Evolutionary conservation across 306 rosid species (phyloP), one percentile per base, ranked within the genome.

Genomic region (Quercus suber): DNA sequence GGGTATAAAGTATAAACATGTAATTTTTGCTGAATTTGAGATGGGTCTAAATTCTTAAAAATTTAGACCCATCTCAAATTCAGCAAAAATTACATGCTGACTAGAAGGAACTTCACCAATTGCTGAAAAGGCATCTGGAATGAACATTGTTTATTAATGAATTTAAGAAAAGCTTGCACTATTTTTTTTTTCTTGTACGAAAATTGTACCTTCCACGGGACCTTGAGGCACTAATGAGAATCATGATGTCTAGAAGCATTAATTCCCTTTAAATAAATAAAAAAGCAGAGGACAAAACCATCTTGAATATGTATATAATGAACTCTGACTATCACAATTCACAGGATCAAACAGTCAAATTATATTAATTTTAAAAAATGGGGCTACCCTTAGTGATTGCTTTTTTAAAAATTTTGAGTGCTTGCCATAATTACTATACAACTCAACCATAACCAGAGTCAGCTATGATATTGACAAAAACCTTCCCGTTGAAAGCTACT

Each of bases 191-290:
- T 52, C 68, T 55, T 55, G 89, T 87, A 83, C 86, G 84, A 69
- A 74, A 79, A 43, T 9, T 79, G 90, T 87, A 87, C 90, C 58
- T 59, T 52, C 70, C n/a, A 69, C 8, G 25, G 23, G 21, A 71
- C 33, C 33, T 60, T 28, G 28, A 55, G 80, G 74, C 58, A 73
- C 73, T 49, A 49, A 12, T 49, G 4, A 49, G 15, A 30, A 6
- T 33, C 27, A 25, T 27, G 13, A 3, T 67, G 71, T 33, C 25
- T 67, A 6, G 6, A 30, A 33, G 10, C 71, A 67, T 67, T 4
- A 41, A 41, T 41, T 13, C 51, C 41, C 41, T 30, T 64, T 64
- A 41, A 41, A 41, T 7, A 41, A 41, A 41, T 7, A 10, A 17
- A 64, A 67, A 65, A 19, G 25, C 17, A 18, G 23, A 67, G 4